phyloP scores from a whole-genome alignment of 2,329 filamentous ascomycete genomes.

The Ceratocystis cubensis region DNA sequence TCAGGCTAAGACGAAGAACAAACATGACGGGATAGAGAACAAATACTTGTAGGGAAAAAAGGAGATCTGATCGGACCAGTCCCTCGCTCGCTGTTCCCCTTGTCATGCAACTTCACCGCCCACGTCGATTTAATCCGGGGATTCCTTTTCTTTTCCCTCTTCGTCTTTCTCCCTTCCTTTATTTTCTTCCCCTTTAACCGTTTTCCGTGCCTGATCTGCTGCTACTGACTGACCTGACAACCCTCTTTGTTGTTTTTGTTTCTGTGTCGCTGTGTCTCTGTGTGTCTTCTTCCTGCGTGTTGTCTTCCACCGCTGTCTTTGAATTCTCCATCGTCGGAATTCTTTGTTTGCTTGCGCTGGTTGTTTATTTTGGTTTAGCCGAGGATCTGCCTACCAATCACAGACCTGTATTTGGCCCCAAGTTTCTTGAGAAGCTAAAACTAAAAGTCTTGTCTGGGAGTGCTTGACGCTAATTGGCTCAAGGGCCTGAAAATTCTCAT shows the following conservation, averaged over 20 bases:
- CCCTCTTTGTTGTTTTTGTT: background rate
- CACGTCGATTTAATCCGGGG: constrained; percentile 3
- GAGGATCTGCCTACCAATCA: background rate
- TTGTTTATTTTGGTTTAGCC: constrained; percentile 4
- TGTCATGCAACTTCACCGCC: constrained; percentile 12
- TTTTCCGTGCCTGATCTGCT: background rate
- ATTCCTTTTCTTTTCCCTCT: background rate
- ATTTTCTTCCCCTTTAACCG: background rate
- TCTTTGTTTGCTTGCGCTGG: background rate
- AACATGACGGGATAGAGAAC: too few species aligned
- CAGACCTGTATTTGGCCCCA: background rate
- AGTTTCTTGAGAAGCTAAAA: too few species aligned
- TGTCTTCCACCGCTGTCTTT: background rate
- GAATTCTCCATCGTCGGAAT: background rate
- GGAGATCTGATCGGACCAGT: too few species aligned
- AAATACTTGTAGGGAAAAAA: too few species aligned
- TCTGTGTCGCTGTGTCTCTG: background rate
- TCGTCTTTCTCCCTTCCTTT: background rate
- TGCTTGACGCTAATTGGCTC: background rate
- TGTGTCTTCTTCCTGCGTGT: background rate
- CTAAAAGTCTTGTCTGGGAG: too few species aligned
- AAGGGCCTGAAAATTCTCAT: constrained; percentile 4
- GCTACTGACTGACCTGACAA: background rate
- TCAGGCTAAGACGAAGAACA: too few species aligned
- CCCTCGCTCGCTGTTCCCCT: background rate